Evolutionary conservation across 1,284 basidiomycete genomes (phyloP).

Genomic region (Leccinum solheimii): DNA sequence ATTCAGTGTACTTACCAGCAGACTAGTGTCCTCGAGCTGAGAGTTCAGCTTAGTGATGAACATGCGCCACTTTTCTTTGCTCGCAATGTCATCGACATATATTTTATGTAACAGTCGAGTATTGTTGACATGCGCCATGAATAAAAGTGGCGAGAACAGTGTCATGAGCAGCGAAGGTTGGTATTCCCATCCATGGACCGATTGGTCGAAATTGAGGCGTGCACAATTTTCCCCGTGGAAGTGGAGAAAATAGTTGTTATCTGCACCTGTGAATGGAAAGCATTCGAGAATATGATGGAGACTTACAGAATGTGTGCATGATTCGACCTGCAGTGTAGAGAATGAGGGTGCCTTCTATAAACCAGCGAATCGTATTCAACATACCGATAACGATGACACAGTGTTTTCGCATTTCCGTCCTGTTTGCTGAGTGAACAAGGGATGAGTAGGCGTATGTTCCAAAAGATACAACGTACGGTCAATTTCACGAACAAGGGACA

Average conservation of each 20-base stretch:
- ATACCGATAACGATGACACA: constrained; percentile 42
- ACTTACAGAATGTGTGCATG: constrained; percentile 48
- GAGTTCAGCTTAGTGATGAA: neutral
- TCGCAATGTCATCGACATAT: neutral
- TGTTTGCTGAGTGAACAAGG: constrained; percentile 9
- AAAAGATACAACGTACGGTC: constrained; percentile 18
- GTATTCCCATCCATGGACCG: constrained; percentile 37
- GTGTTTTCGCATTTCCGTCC: constrained; percentile 11
- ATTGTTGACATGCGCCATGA: constrained; percentile 32
- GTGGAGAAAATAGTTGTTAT: constrained; percentile 47
- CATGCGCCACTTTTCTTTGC: neutral
- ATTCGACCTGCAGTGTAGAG: constrained; percentile 38
- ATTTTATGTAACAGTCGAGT: neutral
- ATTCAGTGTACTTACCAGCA: neutral
- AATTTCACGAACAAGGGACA: constrained; percentile 25
- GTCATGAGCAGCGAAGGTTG: constrained; percentile 37
- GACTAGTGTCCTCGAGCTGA: neutral
- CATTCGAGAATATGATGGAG: neutral
- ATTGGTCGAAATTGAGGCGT: constrained; percentile 48
- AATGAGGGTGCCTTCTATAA: neutral
- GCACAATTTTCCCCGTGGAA: constrained; percentile 53
- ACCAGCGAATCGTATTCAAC: constrained; percentile 3
- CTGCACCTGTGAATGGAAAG: constrained; percentile 16
- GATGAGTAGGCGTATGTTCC: neutral
- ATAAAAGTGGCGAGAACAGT: constrained; percentile 40